Conservation (phyloP, 2,329 filamentous ascomycete species). For the Lojkania enalia region DNA sequence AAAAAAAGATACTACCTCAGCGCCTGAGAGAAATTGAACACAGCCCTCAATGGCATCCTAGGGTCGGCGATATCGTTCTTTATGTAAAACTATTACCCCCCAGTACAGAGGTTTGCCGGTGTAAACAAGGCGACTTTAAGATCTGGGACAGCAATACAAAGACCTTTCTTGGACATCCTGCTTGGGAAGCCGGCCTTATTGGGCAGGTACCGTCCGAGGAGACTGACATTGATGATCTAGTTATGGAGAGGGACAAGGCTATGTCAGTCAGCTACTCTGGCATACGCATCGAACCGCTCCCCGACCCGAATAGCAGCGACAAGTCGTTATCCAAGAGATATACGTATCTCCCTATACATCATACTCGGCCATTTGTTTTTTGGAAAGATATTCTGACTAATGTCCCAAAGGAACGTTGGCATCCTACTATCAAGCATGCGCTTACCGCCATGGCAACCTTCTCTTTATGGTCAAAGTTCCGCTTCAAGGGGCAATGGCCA, state of each 20-base stretch:
- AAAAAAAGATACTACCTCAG: slow-evolving; percentile 48
- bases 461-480: slow-evolving; percentile 56
- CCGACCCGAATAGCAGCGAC: slow-evolving; percentile 53
- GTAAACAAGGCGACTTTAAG: slow-evolving; percentile 24
- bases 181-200: slow-evolving; percentile 62
- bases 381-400: slow-evolving; percentile 56
- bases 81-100: slow-evolving; percentile 47
- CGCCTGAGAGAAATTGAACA: slow-evolving; percentile 48
- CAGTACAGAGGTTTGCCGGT: slow-evolving; percentile 34
- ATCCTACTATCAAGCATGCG: slow-evolving; percentile 59
- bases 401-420: slow-evolving; percentile 48
- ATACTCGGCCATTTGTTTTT: slow-evolving; percentile 58
- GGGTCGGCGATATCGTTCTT: slow-evolving; percentile 61
- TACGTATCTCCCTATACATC: slow-evolving; percentile 58
- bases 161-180: slow-evolving; percentile 45
- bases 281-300: slow-evolving; percentile 61
- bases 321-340: slow-evolving; percentile 59
- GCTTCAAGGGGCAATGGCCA: slow-evolving; percentile 59
- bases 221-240: slow-evolving; percentile 52
- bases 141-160: slow-evolving; percentile 25
- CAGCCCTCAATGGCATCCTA: slow-evolving; percentile 57
- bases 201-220: slow-evolving; percentile 54
- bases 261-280: slow-evolving; percentile 55
- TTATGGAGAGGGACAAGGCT: slow-evolving; percentile 44
- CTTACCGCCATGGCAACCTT: slow-evolving; percentile 57